Percentiles rank a stretch among this genome's conserved stretches.
These are phyloP conservation scores for Penicillium expansum DNA, from an alignment of 2,329 filamentous ascomycete species.

Conservation along the genomic window DNA sequence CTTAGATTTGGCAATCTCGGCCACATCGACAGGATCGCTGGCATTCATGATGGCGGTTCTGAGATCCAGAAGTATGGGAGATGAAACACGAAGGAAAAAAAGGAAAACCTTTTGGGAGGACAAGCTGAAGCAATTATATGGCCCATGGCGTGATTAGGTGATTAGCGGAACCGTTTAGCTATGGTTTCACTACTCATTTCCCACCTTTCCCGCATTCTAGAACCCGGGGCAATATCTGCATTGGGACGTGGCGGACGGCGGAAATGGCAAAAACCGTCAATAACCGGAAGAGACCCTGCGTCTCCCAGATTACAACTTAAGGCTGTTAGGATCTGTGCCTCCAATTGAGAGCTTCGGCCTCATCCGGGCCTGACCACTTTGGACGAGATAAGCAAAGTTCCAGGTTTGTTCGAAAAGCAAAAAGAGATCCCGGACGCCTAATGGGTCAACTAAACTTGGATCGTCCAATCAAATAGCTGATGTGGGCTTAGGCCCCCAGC, in stretches of 20 bases:
- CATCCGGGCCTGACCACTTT: not conserved
- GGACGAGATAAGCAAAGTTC: not conserved
- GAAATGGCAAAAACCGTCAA: constrained; percentile 5
- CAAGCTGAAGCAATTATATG: constrained; percentile 4
- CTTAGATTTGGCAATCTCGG: constrained; percentile 26
- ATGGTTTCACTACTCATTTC: not conserved
- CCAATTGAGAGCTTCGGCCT: not conserved
- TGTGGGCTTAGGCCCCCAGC: not conserved
- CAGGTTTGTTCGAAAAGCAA: not conserved
- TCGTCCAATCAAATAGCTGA: constrained; percentile 2
- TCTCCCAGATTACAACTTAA: not conserved
- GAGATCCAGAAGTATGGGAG: not conserved
- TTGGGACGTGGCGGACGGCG: constrained; percentile 2
- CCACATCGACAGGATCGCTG: constrained; percentile 26
- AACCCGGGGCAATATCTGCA: constrained; percentile 5
- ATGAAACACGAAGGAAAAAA: not conserved
- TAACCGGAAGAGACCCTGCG: constrained; percentile 14
- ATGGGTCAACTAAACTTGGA: not conserved
- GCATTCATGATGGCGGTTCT: constrained; percentile 22
- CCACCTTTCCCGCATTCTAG: not conserved
- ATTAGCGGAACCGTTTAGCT: not conserved
- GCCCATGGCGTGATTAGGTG: not conserved
- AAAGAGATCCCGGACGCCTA: constrained; percentile 1
- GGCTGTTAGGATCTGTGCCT: not conserved
- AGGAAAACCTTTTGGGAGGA: not conserved